A percentile compares a stretch with the other conserved stretches of the same genome.
phyloP scores from a whole-genome alignment of 2,329 filamentous ascomycete species.

The Venturia nashicola region DNA sequence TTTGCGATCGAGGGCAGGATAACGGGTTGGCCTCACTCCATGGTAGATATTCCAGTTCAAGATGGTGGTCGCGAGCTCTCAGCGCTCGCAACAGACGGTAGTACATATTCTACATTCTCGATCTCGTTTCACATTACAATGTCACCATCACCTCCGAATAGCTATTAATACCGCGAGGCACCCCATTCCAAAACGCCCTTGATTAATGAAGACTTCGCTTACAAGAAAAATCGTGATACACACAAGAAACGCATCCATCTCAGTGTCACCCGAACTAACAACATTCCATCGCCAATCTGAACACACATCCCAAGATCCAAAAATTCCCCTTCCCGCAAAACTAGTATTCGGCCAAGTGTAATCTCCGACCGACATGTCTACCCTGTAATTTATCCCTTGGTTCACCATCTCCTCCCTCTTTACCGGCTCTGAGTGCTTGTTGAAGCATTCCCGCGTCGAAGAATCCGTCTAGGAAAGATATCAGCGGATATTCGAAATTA shows the following conservation, averaged over 20 bases:
- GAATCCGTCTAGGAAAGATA: conserved; percentile 63
- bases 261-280: no score
- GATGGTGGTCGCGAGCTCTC: background rate
- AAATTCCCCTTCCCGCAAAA: no score
- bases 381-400: conserved; percentile 45
- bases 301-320: no score
- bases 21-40: background rate
- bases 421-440: conserved; percentile 68
- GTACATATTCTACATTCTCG: background rate
- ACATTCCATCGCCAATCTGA: no score
- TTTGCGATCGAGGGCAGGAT: background rate
- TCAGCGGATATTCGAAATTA: conserved; percentile 11
- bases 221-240: no score
- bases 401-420: conserved; percentile 35
- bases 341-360: conserved; percentile 57
- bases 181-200: no score
- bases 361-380: conserved; percentile 62
- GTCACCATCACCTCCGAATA: no score
- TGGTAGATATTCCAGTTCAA: no score
- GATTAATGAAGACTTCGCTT: no score
- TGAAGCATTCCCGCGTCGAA: conserved; percentile 94
- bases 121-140: background rate
- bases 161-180: no score
- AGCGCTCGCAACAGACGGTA: background rate
- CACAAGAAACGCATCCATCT: no score